Evolutionary conservation across 2,329 filamentous ascomycete genomes (phyloP), one percentile per base, ranked within the genome.

Genomic region (Exophiala sp.): DNA sequence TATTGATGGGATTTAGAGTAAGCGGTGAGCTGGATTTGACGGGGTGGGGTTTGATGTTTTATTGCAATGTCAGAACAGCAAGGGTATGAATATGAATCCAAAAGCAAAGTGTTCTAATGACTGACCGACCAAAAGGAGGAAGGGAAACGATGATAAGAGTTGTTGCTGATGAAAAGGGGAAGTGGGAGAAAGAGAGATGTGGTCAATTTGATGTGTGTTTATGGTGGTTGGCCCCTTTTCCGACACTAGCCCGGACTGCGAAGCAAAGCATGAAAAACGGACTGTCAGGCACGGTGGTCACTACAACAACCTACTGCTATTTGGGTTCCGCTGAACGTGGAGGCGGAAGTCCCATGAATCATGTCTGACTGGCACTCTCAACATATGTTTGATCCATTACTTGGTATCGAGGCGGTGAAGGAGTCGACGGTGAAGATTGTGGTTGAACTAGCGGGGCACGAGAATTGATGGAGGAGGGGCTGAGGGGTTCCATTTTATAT

Each of bases 211-310:
- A 18, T 41, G 32, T 29, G 45, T n/a, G 45, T 38, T 10, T 47
- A 35, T 47, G 43, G 43, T 33, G 35, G 47, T 50, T 21, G 29
- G 21, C 6, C 44, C 34, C 24, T 29, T 16, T 46, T 49, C 54
- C 39, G 54, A 52, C 54, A 56, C 54, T 56, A 56, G 41, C 20
- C 48, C 54, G 54, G 54, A 55, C 42, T 55, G 52, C 52, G 52
- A 54, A 40, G 34, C 18, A 20, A 34, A 41, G 38, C 42, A 41
- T 43, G 42, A 52, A 42, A 40, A 54, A 32, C 16, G 32, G 39
- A 43, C 50, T 24, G 45, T 18, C n/a, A 29, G 14, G 34, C 16
- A 18, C 11, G 21, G n/a, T 24, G 34, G 52, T 54, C 21, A 43
- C 41, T 29, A 43, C 14, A 43, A 43, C 21, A 43, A 43, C 41